Evolutionary conservation across 371 early-diverging fungal species (phyloP).

Genomic region (Mortierella sp.): DNA sequence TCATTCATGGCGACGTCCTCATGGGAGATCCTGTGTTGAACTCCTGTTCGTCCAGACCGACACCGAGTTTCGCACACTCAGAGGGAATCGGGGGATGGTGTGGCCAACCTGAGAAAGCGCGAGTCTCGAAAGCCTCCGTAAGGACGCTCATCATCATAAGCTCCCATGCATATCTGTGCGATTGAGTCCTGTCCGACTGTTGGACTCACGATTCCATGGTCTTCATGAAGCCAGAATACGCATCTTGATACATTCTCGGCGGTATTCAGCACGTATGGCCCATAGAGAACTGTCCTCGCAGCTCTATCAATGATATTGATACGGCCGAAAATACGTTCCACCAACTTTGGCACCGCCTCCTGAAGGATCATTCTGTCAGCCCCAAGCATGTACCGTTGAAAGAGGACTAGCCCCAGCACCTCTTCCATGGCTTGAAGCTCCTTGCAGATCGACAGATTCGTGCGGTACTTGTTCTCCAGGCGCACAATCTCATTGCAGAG

Average conservation of each 20-base stretch:
- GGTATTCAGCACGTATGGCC: conserved; percentile 17
- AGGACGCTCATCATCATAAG: conserved; percentile 21
- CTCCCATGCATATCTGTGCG: conserved; percentile 16
- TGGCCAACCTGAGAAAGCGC: conserved; percentile 13
- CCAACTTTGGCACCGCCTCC: conserved; percentile 9
- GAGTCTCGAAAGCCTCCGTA: conserved; percentile 18
- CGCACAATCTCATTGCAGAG: too few relatives aligned
- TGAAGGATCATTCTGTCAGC: conserved; percentile 7
- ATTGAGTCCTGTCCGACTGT: conserved; percentile 17
- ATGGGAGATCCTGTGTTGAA: conserved; percentile 19
- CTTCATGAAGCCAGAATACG: conserved; percentile 26
- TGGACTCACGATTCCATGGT: background rate
- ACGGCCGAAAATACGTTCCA: conserved; percentile 23
- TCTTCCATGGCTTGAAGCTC: conserved; percentile 14
- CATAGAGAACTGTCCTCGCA: conserved; percentile 11
- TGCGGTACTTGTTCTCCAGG: conserved; percentile 1
- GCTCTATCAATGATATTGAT: conserved; percentile 16
- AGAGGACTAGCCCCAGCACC: conserved; percentile 18
- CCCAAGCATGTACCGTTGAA: conserved; percentile 27
- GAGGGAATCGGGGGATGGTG: conserved; percentile 14
- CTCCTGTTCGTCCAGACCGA: conserved; percentile 17
- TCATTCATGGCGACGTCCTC: conserved; percentile 13
- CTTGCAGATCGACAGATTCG: conserved; percentile 5
- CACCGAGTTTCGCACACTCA: background rate
- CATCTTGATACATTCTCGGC: conserved; percentile 14